Percentiles rank a stretch among this genome's conserved stretches.
These are phyloP conservation scores for Dinochytrium kinnereticum DNA, from an alignment of 371 early-diverging fungal species.

Conservation along the genomic window DNA sequence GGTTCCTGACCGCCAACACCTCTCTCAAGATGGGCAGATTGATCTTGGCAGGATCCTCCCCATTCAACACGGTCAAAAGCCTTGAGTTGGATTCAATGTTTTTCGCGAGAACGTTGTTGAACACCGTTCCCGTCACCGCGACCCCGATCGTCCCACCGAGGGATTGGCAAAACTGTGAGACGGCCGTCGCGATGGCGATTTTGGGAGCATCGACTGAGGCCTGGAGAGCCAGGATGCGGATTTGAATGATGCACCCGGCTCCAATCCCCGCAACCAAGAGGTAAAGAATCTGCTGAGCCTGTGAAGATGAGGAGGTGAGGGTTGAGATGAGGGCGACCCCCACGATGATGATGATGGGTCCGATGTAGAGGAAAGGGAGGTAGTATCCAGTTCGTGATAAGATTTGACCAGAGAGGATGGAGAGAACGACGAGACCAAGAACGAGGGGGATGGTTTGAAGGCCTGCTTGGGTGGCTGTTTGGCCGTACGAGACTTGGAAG, in stretches of 20 bases:
- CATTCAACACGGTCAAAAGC: background rate
- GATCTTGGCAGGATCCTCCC: slow-evolving; percentile 12
- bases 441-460: slow-evolving; percentile 70
- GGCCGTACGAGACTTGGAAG: slow-evolving; percentile 32
- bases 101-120: slow-evolving; percentile 46
- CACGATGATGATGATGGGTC: slow-evolving; percentile 51
- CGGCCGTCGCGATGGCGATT: slow-evolving; percentile 71
- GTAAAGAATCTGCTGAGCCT: slow-evolving; percentile 52
- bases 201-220: slow-evolving; percentile 46
- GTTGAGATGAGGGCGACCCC: slow-evolving; percentile 60
- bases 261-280: slow-evolving; percentile 62
- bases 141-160: slow-evolving; percentile 76
- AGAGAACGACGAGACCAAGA: slow-evolving; percentile 56
- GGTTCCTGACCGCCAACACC: background rate
- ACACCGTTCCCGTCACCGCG: slow-evolving; percentile 62
- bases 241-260: slow-evolving; percentile 48
- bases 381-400: slow-evolving; percentile 58
- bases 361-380: slow-evolving; percentile 58
- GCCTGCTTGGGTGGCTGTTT: slow-evolving; percentile 54
- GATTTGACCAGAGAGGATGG: slow-evolving; percentile 60
- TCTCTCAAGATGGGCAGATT: slow-evolving; percentile 17
- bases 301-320: slow-evolving; percentile 45
- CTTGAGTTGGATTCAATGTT: slow-evolving; percentile 24
- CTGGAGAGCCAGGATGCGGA: slow-evolving; percentile 59
- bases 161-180: slow-evolving; percentile 62